A percentile compares a stretch with the other conserved stretches of the same genome.
These are phyloP conservation scores for Sarcocystis neurona DNA, from an alignment of 169 alveolate genomes.

Conservation along the genomic window DNA sequence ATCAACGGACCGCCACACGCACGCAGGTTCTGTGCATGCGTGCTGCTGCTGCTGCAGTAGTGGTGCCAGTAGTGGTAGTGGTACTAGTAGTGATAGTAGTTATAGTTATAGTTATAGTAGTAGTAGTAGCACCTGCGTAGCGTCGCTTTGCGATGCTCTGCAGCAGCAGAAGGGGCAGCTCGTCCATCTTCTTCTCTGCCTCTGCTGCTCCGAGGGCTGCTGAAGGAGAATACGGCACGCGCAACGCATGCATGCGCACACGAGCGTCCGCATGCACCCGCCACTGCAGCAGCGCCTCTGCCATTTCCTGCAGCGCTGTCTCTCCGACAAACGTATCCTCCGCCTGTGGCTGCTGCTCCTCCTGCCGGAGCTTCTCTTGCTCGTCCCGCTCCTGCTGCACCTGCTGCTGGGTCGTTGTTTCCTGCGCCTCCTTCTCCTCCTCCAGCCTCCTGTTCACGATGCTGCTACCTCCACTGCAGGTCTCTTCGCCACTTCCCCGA, in stretches of 20 bases:
- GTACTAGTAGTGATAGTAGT: too few species aligned
- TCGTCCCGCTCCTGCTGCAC: not conserved
- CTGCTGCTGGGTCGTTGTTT: not conserved
- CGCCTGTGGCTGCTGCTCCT: not conserved
- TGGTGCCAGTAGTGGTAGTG: not conserved
- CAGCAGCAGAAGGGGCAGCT: conserved; percentile 6
- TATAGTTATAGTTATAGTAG: not conserved
- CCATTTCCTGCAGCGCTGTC: not conserved
- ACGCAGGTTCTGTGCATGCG: not conserved
- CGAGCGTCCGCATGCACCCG: not conserved
- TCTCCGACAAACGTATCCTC: not conserved
- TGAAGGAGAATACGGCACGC: conserved; percentile 21
- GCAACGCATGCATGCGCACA: not conserved
- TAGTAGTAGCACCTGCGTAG: not conserved
- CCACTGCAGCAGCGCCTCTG: too few species aligned
- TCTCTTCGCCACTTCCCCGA: not conserved
- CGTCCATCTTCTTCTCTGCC: not conserved
- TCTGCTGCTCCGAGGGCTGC: not conserved
- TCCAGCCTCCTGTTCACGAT: not conserved
- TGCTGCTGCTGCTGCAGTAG: not conserved
- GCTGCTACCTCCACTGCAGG: not conserved
- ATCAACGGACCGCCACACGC: too few species aligned
- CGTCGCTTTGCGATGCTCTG: conserved; percentile 21
- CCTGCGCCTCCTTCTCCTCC: not conserved
- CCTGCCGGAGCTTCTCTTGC: not conserved